Base-by-base conservation (phyloP, 2,329 filamentous ascomycete genomes). In the Phaeoacremonium minimum region DNA sequence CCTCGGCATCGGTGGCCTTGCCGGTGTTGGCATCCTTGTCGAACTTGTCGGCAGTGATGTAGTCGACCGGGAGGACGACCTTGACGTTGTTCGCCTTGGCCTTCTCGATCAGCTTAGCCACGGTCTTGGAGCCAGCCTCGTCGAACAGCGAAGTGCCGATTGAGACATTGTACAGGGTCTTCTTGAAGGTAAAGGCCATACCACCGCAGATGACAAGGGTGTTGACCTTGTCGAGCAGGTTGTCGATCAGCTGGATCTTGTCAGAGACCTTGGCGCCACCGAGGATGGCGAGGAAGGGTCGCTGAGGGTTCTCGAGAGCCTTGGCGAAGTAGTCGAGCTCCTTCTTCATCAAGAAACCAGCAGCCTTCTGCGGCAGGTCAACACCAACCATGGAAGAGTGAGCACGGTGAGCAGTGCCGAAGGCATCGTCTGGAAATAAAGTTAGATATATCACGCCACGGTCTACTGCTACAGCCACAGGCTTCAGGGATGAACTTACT, bases 151-250 rank as follows among this genome's bases (percentile, higher is more conserved):
- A 93, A 72, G 82, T 82, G 44, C 93, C 93, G 50, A 98, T 98
- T 65, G 83, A 77, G 57, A 97, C 83, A 60, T 78, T 75, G 69
- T 96, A 80, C 39, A 97, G 78, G n/a, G 88, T 91, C 80, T 98
- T 98, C 80, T 97, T 97, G 80, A 98, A 98, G 54, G 93, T 98
- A 74, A 97, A 98, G 46, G 93, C 90, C 93, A 98, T 98, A 55
- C 75, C 93, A 60, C 93, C 93, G 64, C 91, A 95, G 69, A 98
- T 85, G 67, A 98, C 85, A 49, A 98, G 79, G 64, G 84, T 93
- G 78, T 98, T 80, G 66, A 98, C 90, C 80, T 98, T 97, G 68
- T 89, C 87, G 51, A 98, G 84, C 49, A 98, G 77, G 77, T 98
- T 98, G 73, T 98, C 90, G 61, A 98, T 97, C 54, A 98, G 79